Evolutionary conservation across 1,284 basidiomycete species (phyloP), one percentile per base, ranked within the genome.

Genomic region (Ustilago vetiveriae): DNA sequence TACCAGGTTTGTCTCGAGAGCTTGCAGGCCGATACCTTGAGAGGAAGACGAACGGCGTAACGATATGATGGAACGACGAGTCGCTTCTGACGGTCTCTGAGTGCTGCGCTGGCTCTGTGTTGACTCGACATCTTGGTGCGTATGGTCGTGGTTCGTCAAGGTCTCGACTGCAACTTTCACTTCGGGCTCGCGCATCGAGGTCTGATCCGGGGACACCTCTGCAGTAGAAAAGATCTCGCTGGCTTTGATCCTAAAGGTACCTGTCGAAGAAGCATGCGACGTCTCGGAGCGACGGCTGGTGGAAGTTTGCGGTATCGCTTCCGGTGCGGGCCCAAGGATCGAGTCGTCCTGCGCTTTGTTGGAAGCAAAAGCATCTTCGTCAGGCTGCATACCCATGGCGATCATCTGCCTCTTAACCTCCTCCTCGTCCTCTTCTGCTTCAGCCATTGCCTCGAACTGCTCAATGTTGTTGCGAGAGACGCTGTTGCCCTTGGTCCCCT

Each of bases 361-460:
- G 27, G 60, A 45, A 19, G 40, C 16, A 38, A 70, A 66, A 7
- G 71, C 53, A 14, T 59, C 65, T 24, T 75, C 71, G 33, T 74
- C 71, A 7, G 68, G 66, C 38, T 63, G 52, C 67, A 72, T 74
- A 3, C 71, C 74, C 55, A 73, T 62, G 1, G 57, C 53, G 37
- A 60, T 67, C 60, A 64, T 67, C 45, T 68, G 52, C 33, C 65
- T 52, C 68, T 71, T 69, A 44, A 72, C 51, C 36, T 65, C 64
- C 42, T 76, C 73, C 32, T 73, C 58, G 26, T 76, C 74, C 47
- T 75, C 72, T 23, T 66, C 73, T 1, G 60, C 60, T 30, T 54
- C 50, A 3, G 66, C 74, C 66, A 76, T 76, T 6, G 60, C 70
- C 30, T 75, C 74, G 21, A 73, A 74, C 14, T 75, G 66, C 37